These are phyloP conservation scores for Pseudogymnoascus sp. DNA, from an alignment of 2,329 filamentous ascomycete genomes.

Conservation along the genomic window DNA sequence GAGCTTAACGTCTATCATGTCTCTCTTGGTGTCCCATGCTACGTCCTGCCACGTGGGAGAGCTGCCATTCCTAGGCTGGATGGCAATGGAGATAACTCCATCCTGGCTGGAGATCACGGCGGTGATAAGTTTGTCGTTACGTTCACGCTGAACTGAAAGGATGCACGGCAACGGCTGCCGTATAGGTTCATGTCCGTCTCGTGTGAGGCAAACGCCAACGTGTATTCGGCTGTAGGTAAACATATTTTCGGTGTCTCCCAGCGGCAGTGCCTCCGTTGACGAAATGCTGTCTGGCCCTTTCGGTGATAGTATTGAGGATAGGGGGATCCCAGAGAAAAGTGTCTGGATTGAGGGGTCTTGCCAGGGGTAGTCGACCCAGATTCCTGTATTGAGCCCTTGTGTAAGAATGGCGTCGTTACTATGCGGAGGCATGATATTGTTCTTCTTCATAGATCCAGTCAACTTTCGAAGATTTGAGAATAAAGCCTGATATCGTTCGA, in stretches of 20 bases:
- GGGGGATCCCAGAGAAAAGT: slow-evolving; percentile 60
- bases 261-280: slow-evolving; percentile 62
- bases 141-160: slow-evolving; percentile 66
- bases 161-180: slow-evolving; percentile 66
- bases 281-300: slow-evolving; percentile 41
- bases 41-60: slow-evolving; percentile 72
- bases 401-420: slow-evolving; percentile 63
- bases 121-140: slow-evolving; percentile 62
- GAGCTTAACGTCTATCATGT: slow-evolving; percentile 61
- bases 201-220: slow-evolving; percentile 68
- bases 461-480: slow-evolving; percentile 65
- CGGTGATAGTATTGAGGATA: slow-evolving; percentile 40
- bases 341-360: slow-evolving; percentile 66
- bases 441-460: slow-evolving; percentile 75
- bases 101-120: slow-evolving; percentile 75
- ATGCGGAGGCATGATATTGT: slow-evolving; percentile 64
- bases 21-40: slow-evolving; percentile 65
- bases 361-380: slow-evolving; percentile 74
- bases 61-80: slow-evolving; percentile 65
- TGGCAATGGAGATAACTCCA: slow-evolving; percentile 65
- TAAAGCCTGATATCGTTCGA: slow-evolving; percentile 49
- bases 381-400: slow-evolving; percentile 70
- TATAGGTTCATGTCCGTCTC: slow-evolving; percentile 62
- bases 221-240: slow-evolving; percentile 78
- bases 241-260: slow-evolving; percentile 65